Evolutionary conservation across 768 basidiomycete species (phyloP), one percentile per base, ranked within the genome.

Genomic region (Candolleomyces efflorescens): DNA sequence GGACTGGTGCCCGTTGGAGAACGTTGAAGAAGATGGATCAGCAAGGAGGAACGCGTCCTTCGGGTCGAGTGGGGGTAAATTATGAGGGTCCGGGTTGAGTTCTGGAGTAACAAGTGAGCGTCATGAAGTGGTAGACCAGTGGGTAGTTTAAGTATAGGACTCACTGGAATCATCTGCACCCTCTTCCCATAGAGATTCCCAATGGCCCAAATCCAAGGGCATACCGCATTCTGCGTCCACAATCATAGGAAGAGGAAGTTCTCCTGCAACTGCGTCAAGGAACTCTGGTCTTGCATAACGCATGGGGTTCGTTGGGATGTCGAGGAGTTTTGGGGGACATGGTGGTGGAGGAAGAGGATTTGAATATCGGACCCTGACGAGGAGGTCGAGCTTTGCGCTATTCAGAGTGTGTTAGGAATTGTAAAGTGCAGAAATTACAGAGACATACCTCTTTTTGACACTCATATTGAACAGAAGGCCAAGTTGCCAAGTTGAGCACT

Each of bases 211-310:
- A 68, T 98, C 92, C 23, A 99, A 73, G 0, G 95, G 94, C 94
- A 99, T 95, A 0, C 97, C 97, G 63, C 88, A 89, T 69, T 99
- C 97, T 0, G 92, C 92, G 64, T 99, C 97, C 1, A 98, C 89
- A 62, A 98, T 89, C 92, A 98, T 94, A 0, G 97, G 96, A 18
- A 97, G 69, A 0, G 90, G 89, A 11, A 86, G 84, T 49, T 92
- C 91, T 54, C 86, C 84, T 0, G 90, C 89, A 38, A 97, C 75
- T 5, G 86, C 81, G 60, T 90, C 83, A 37, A 95, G 81, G 63
- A 94, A 95, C 64, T 90, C 90, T 5, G 92, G 89, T 18, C 83
- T 82, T 15, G 92, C 89, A 69, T 97, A 94, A 45, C 96, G 90
- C 69, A 83, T 81, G 5, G 94, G 88, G 67, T 90, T 83, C 36